Evolutionary conservation across 192 early-diverging fungal species (phyloP).

Genomic region (Coemansia sp.): DNA sequence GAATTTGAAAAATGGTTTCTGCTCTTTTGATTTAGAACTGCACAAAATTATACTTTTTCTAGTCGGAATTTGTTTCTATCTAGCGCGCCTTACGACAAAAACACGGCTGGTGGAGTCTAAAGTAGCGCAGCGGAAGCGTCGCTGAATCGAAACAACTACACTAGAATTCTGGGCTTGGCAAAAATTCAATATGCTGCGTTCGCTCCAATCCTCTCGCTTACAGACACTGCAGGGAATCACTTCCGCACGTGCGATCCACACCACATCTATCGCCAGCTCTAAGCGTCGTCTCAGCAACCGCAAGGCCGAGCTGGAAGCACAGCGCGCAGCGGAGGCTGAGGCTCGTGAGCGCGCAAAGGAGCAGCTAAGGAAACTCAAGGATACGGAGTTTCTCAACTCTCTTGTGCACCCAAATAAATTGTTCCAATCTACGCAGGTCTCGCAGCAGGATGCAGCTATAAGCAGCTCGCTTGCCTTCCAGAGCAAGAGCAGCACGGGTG

Average conservation of each 20-base stretch:
- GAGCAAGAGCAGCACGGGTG: neutral
- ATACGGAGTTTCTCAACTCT: slow-evolving; percentile 56
- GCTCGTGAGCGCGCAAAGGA: slow-evolving; percentile 30
- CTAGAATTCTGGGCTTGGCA: too few species aligned
- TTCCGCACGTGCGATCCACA: slow-evolving; percentile 35
- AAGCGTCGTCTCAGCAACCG: slow-evolving; percentile 35
- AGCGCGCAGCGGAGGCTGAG: slow-evolving; percentile 46
- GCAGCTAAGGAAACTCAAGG: slow-evolving; percentile 47
- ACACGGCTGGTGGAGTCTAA: too few species aligned
- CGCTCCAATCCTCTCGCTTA: neutral
- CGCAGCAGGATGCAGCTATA: slow-evolving; percentile 40
- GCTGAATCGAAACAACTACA: too few species aligned
- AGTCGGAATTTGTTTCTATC: too few species aligned
- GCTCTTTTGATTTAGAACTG: too few species aligned
- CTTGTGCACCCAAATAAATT: slow-evolving; percentile 36
- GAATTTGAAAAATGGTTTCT: too few species aligned
- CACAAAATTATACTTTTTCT: too few species aligned
- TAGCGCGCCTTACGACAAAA: too few species aligned
- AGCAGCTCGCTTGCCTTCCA: slow-evolving; percentile 20
- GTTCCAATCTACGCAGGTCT: slow-evolving; percentile 49
- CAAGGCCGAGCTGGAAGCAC: slow-evolving; percentile 48
- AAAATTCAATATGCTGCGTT: slow-evolving; percentile 19
- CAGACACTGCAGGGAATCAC: neutral
- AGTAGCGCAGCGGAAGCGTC: neutral
- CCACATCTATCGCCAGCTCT: slow-evolving; percentile 15